Evolutionary conservation across 2,329 filamentous ascomycete species (phyloP), one percentile per base, ranked within the genome.

Genomic region (Ophiostoma sp.): DNA sequence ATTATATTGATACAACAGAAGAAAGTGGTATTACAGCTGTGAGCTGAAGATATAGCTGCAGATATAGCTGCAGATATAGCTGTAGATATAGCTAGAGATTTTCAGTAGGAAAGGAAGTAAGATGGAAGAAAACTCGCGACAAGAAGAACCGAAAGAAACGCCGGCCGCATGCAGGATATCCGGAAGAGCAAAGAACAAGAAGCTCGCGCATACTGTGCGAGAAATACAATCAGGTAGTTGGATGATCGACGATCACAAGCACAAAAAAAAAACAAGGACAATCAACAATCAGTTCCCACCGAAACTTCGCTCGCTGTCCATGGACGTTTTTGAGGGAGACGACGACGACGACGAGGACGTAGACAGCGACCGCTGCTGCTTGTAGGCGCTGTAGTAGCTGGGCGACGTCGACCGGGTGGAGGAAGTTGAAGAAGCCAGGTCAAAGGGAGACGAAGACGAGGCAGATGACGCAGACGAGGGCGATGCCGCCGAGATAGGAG

Each of bases 281-380:
- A 62, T 36, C 9, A 18, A 14, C 40, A 36, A 14, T 11, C 64
- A 64, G 41, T 73, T 67, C 64, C 71, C 70, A 38, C 74, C 70
- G 60, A 77, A 76, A 74, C 77, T 77, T 72, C 81, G 78, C 71
- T 81, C 79, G 70, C 78, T 80, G 72, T 83, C 81, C 76, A 83
- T 80, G 66, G 81, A 82, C 58, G 77, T 78, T 76, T 82, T 83
- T 73, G 66, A 47, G 0, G 66, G 9, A 1, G 66, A 12, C 0
- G 52, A 36, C 8, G 49, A 65, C 36, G 75, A 76, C 36, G 66
- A 64, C 60, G 70, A 68, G 8, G 66, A 64, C 8, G 64, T 36
- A 3, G 68, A 69, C 42, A 58, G 18, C 27, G 60, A 45, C 14
- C 62, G 69, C 49, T 67, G 67, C 4, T 67, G 66, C 66, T 64